A percentile compares a stretch with the other conserved stretches of the same genome.
Evolutionary conservation across 169 alveolate species (phyloP).

Genomic region (Cryptosporidium muris): DNA sequence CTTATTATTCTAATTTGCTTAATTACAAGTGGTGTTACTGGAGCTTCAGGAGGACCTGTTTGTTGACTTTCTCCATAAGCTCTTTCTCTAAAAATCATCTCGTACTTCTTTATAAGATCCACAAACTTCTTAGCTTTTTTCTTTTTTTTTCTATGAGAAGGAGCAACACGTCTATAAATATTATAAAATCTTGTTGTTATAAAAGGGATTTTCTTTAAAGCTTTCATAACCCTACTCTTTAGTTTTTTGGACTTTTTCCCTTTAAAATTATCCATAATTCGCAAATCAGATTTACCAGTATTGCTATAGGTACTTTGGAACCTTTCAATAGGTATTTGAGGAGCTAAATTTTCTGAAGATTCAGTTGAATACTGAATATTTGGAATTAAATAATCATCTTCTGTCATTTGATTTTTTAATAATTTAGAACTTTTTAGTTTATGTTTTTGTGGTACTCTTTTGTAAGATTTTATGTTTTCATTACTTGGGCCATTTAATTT

Average conservation of each 20-base stretch:
- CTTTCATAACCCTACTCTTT: conserved; percentile 2
- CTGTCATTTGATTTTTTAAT: too few relatives aligned
- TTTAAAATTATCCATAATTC: too few relatives aligned
- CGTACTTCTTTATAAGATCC: background rate
- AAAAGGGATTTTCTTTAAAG: conserved; percentile 12
- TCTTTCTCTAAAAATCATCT: conserved; percentile 37
- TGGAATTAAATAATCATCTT: too few relatives aligned
- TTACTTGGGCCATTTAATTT: background rate
- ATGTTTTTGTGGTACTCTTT: conserved; percentile 9
- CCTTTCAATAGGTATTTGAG: too few relatives aligned
- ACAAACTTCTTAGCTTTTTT: conserved; percentile 17
- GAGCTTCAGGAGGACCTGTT: too few relatives aligned
- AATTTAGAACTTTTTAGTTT: too few relatives aligned
- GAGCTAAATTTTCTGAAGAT: too few relatives aligned
- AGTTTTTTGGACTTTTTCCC: background rate
- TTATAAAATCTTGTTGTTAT: conserved; percentile 8
- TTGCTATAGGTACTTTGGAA: too few relatives aligned
- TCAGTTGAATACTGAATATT: too few relatives aligned
- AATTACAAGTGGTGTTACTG: too few relatives aligned
- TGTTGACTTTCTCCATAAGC: conserved; percentile 8
- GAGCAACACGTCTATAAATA: conserved; percentile 25
- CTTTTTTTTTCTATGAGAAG: conserved; percentile 25
- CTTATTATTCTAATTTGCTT: too few relatives aligned
- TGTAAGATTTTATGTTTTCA: background rate
- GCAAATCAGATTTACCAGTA: too few relatives aligned